These are phyloP conservation scores for Pichia sp. DNA, from an alignment of 1,139 yeast species.

Conservation along the genomic window DNA sequence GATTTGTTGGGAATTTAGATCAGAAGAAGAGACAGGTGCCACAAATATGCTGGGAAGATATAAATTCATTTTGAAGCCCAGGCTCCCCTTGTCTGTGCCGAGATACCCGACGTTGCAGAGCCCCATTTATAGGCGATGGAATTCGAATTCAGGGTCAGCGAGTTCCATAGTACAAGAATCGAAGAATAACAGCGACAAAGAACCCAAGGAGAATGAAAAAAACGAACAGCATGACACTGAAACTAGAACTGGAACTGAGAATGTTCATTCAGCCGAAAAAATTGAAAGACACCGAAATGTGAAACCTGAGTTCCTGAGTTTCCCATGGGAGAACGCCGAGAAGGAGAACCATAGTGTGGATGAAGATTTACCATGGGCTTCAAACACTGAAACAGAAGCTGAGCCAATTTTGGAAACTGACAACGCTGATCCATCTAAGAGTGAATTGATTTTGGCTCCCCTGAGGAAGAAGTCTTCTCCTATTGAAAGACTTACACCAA, in stretches of 20 bases:
- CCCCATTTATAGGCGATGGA: not conserved
- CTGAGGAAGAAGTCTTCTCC: conserved; percentile 16
- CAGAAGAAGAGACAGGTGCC: too few relatives aligned
- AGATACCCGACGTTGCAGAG: not conserved
- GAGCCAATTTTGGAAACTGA: not conserved
- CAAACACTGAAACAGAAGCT: not conserved
- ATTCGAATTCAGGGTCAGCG: not conserved
- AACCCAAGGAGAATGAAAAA: not conserved
- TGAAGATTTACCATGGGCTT: conserved; percentile 9
- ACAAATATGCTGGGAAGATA: conserved; percentile 2
- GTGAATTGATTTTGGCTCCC: conserved; percentile 24
- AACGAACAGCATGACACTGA: not conserved
- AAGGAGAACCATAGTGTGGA: not conserved
- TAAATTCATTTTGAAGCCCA: not conserved
- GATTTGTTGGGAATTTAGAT: too few relatives aligned
- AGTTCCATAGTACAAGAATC: not conserved
- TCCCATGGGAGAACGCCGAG: not conserved
- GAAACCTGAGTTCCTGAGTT: not conserved
- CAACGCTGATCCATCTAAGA: conserved; percentile 13
- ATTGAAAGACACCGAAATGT: not conserved
- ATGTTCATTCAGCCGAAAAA: not conserved
- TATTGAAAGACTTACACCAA: conserved; percentile 9
- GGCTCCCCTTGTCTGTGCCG: not conserved
- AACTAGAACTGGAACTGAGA: not conserved
- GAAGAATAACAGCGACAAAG: not conserved